Percentiles rank a stretch among this genome's conserved stretches.
phyloP scores from a whole-genome alignment of 352 stramenopile genomes.

The Phytophthora hibernalis region DNA sequence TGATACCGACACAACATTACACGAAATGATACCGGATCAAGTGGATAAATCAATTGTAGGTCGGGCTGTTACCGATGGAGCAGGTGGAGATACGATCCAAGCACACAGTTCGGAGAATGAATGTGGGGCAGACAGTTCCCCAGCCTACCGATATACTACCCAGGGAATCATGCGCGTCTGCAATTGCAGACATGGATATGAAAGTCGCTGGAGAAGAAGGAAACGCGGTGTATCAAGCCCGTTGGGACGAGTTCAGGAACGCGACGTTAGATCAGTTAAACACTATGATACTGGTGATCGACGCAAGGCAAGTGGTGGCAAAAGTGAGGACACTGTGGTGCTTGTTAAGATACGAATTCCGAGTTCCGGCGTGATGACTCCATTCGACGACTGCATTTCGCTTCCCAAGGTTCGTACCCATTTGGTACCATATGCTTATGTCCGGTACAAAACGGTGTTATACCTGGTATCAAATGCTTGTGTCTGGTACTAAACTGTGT shows the following conservation, averaged over 20 bases:
- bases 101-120: not conserved
- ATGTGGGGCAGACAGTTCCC: not conserved
- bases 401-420: slow-evolving; percentile 2
- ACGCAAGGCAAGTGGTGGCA: not conserved
- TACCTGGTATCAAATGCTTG: too few species aligned
- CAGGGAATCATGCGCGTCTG: not conserved
- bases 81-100: too few species aligned
- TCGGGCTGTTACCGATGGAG: too few species aligned
- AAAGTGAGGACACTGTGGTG: not conserved
- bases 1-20: too few species aligned
- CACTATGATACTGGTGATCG: slow-evolving; percentile 4
- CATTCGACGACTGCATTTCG: slow-evolving; percentile 2
- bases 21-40: too few species aligned
- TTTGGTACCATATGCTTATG: slow-evolving; percentile 13
- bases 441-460: too few species aligned
- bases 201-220: not conserved
- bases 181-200: slow-evolving; percentile 10
- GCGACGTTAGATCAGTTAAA: slow-evolving; percentile 1
- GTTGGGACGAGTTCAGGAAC: slow-evolving; percentile 5
- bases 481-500: not conserved
- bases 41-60: too few species aligned
- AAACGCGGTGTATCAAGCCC: slow-evolving; percentile 1
- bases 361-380: not conserved
- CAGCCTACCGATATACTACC: not conserved
- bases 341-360: not conserved